phyloP scores from a whole-genome alignment of 2,329 filamentous ascomycete species.

The Aspergillus candidus region DNA sequence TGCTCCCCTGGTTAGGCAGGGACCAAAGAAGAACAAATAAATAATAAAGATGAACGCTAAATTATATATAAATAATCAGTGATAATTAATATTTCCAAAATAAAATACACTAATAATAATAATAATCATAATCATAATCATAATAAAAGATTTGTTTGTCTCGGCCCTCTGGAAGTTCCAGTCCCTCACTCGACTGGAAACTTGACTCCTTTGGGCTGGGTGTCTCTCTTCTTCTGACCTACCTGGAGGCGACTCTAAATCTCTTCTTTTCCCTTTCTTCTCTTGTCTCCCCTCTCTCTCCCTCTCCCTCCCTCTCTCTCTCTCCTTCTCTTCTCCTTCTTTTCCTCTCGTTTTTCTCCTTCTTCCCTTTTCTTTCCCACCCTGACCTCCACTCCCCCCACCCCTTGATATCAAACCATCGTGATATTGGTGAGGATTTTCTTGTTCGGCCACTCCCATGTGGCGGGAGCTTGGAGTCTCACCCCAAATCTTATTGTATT shows the following conservation, averaged over 20 bases:
- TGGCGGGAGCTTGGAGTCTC: conserved; percentile 7
- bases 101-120: no score
- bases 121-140: background rate
- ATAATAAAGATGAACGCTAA: no score
- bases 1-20: conserved; percentile 8
- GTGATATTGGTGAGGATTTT: background rate
- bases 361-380: conserved; percentile 5
- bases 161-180: conserved; percentile 8
- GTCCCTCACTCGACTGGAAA: conserved; percentile 14
- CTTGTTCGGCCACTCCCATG: conserved; percentile 2
- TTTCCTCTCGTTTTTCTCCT: conserved; percentile 11
- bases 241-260: no score
- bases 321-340: conserved; percentile 9
- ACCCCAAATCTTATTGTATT: background rate
- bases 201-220: conserved; percentile 10
- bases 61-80: no score
- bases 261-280: background rate
- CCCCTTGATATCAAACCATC: conserved; percentile 7
- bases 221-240: background rate
- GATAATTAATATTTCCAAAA: no score
- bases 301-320: conserved; percentile 5
- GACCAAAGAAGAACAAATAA: background rate
- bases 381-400: background rate
- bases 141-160: conserved; percentile 13
- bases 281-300: background rate